Conservation (phyloP, 140 eudicot species). For the Flaveria floridana region DNA sequence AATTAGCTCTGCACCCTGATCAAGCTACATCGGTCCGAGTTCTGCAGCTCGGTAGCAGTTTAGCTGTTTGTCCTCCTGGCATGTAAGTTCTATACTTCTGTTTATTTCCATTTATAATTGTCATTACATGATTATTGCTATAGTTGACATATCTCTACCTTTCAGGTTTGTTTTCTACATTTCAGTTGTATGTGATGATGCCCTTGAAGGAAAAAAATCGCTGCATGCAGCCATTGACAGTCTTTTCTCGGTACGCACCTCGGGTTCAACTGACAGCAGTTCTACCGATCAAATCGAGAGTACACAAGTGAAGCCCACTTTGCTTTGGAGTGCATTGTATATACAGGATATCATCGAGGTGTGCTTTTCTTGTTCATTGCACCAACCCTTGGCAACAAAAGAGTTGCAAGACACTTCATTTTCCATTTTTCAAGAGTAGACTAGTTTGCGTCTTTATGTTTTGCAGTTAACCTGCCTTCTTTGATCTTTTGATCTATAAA, state of each 20-base stretch:
- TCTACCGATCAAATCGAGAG: slow-evolving; percentile 28
- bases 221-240: slow-evolving; percentile 58
- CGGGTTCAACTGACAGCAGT: slow-evolving; percentile 37
- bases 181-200: slow-evolving; percentile 66
- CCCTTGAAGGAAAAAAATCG: slow-evolving; percentile 54
- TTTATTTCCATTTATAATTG: slow-evolving; percentile 10
- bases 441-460: slow-evolving; percentile 10
- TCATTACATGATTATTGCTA: neutral
- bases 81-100: slow-evolving; percentile 48
- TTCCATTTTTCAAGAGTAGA: neutral
- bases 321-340: slow-evolving; percentile 76
- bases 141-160: slow-evolving; percentile 16
- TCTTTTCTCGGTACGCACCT: slow-evolving; percentile 45
- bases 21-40: slow-evolving; percentile 70
- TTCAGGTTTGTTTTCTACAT: slow-evolving; percentile 78
- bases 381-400: neutral
- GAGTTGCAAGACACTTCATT: neutral
- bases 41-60: slow-evolving; percentile 75
- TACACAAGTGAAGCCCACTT: slow-evolving; percentile 51
- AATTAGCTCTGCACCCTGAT: slow-evolving; percentile 74
- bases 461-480: neutral
- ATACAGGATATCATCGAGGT: slow-evolving; percentile 71
- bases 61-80: slow-evolving; percentile 83
- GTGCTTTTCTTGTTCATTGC: slow-evolving; percentile 21
- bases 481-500: neutral